A percentile compares a stretch with the other conserved stretches of the same genome.
phyloP scores from a whole-genome alignment of 148 eudicot genomes.

The Chenopodium berlandieri region DNA sequence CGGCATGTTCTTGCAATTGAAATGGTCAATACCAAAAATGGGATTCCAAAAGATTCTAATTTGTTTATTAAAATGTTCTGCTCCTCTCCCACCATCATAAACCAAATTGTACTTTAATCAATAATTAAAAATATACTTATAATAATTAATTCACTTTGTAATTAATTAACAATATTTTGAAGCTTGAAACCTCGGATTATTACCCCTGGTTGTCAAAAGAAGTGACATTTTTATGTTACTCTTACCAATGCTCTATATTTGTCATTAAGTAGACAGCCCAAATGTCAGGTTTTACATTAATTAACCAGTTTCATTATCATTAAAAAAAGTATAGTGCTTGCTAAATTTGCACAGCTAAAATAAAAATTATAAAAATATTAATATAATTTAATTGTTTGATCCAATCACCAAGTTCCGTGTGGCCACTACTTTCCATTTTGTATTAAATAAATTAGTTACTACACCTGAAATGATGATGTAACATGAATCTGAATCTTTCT shows the following conservation, averaged over 20 bases:
- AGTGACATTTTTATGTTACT: slow-evolving; percentile 11
- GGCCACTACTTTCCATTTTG: neutral
- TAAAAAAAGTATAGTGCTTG: neutral
- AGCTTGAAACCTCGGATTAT: slow-evolving; percentile 11
- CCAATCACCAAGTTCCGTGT: neutral
- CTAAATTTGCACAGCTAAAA: neutral
- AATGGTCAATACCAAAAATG: slow-evolving; percentile 1
- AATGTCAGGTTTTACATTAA: neutral
- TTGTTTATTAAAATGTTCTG: neutral
- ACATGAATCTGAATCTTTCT: slow-evolving; percentile 5
- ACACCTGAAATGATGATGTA: neutral
- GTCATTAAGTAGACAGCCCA: neutral
- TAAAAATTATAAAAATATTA: no score
- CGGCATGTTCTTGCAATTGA: slow-evolving; percentile 16
- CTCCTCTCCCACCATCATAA: slow-evolving; percentile 7
- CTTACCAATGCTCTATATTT: neutral
- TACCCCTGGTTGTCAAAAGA: slow-evolving; percentile 16
- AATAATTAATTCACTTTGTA: no score
- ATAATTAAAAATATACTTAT: neutral
- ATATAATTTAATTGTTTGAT: neutral
- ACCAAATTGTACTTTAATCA: neutral
- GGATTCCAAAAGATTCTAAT: slow-evolving; percentile 20
- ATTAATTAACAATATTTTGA: neutral
- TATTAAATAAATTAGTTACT: neutral
- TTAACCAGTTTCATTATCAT: neutral